These are phyloP conservation scores for Nitzschia sp. DNA, from an alignment of 108 stramenopile species.

Conservation along the genomic window DNA sequence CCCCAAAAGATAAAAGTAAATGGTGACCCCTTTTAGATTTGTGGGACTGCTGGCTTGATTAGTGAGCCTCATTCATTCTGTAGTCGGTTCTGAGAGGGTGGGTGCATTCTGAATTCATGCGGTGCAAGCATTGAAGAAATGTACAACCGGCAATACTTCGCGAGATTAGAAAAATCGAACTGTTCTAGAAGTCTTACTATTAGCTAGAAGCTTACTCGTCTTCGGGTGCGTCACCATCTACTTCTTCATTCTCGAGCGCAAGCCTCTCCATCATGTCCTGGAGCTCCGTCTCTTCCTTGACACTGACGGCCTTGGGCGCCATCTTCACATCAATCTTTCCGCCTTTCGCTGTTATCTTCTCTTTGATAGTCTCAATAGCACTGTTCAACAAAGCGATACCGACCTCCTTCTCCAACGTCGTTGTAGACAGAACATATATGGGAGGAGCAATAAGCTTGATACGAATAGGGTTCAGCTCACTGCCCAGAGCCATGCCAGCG, in stretches of 20 bases:
- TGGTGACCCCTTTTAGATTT: no score
- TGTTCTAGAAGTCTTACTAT: no score
- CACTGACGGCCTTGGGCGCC: constrained; percentile 97
- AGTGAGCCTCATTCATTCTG: no score
- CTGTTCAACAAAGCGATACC: constrained; percentile 91
- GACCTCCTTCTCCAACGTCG: constrained; percentile 94
- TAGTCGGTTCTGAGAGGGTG: no score
- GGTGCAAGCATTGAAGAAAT: no score
- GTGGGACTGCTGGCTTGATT: no score
- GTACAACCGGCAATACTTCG: no score
- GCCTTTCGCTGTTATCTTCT: constrained; percentile 85
- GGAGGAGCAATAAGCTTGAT: constrained; percentile 98
- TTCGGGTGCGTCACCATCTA: constrained; percentile 96
- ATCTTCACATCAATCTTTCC: constrained; percentile 98
- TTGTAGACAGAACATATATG: constrained; percentile 95
- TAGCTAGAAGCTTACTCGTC: constrained; percentile 52
- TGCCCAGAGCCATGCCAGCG: constrained; percentile 90
- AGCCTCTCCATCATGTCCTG: constrained; percentile 97
- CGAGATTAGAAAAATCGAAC: no score
- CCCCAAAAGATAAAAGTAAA: no score
- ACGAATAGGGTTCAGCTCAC: constrained; percentile 82
- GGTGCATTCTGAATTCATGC: no score
- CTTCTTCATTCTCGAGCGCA: constrained; percentile 95
- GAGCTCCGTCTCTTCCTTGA: constrained; percentile 97
- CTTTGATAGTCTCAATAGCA: constrained; percentile 88